These are phyloP conservation scores for Nitzschia palea DNA, from an alignment of 108 stramenopile genomes.

Conservation along the genomic window DNA sequence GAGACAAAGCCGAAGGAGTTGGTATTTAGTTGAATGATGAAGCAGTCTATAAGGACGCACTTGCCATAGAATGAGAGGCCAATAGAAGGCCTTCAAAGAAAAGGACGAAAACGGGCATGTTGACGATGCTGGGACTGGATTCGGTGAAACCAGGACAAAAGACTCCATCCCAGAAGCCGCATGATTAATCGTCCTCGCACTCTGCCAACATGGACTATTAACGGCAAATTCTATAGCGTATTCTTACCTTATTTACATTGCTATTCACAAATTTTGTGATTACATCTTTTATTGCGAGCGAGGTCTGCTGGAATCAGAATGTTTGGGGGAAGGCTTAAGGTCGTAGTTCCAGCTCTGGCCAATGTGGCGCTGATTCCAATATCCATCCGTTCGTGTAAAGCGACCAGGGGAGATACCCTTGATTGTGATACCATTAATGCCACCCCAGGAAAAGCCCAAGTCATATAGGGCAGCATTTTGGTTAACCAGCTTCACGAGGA, in stretches of 20 bases:
- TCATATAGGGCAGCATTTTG: constrained; percentile 61
- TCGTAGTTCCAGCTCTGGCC: constrained; percentile 24
- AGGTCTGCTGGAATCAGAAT: too few relatives aligned
- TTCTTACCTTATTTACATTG: too few relatives aligned
- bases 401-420: constrained; percentile 77
- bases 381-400: constrained; percentile 81
- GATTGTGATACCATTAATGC: constrained; percentile 81
- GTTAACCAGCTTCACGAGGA: constrained; percentile 73
- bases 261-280: background rate
- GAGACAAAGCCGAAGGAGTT: constrained; percentile 41
- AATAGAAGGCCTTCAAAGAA: constrained; percentile 53
- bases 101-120: constrained; percentile 69
- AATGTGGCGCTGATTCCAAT: constrained; percentile 63
- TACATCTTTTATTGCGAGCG: too few relatives aligned
- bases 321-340: too few relatives aligned
- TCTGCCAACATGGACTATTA: too few relatives aligned
- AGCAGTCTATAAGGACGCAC: constrained; percentile 60
- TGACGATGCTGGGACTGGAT: constrained; percentile 64
- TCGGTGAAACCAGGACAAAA: constrained; percentile 66
- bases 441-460: constrained; percentile 84
- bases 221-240: too few relatives aligned
- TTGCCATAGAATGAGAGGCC: constrained; percentile 38
- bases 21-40: constrained; percentile 55
- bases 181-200: too few relatives aligned
- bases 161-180: too few relatives aligned